phyloP scores from a whole-genome alignment of 495 filamentous ascomycete genomes.

The Paragyromitra xinjiangensis region DNA sequence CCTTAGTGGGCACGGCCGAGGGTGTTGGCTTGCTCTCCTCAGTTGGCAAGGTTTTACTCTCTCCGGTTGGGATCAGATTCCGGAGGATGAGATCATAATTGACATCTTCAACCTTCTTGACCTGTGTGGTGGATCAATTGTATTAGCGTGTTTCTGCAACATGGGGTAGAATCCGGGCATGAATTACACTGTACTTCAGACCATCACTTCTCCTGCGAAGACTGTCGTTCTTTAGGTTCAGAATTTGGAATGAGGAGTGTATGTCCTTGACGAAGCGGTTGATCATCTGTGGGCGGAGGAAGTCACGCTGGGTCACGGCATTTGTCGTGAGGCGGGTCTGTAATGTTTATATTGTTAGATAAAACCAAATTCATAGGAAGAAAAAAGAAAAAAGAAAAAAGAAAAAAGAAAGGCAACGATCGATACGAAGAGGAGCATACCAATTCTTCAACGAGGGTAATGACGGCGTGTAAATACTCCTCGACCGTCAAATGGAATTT shows the following conservation, averaged over 20 bases:
- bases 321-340: conserved; percentile 91
- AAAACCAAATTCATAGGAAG: neutral
- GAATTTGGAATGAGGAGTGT: conserved; percentile 92
- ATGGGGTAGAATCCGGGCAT: neutral
- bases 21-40: neutral
- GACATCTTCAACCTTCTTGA: conserved; percentile 97
- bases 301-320: conserved; percentile 92
- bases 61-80: conserved; percentile 71
- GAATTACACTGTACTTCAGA: conserved; percentile 87
- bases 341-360: conserved; percentile 22
- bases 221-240: conserved; percentile 96
- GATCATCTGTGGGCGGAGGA: conserved; percentile 80
- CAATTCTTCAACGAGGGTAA: conserved; percentile 88
- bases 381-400: too few relatives aligned
- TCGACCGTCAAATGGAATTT: conserved; percentile 95
- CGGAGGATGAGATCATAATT: conserved; percentile 92
- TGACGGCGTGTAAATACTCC: conserved; percentile 90
- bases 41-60: neutral
- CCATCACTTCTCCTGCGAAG: conserved; percentile 87
- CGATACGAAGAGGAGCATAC: conserved; percentile 58
- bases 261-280: conserved; percentile 93
- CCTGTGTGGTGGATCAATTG: conserved; percentile 59
- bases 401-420: neutral
- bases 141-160: neutral
- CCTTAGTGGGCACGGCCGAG: neutral